A percentile compares a stretch with the other conserved stretches of the same genome.
phyloP scores from a whole-genome alignment of 192 early-diverging fungal species.

The Geranomyces michiganensis region DNA sequence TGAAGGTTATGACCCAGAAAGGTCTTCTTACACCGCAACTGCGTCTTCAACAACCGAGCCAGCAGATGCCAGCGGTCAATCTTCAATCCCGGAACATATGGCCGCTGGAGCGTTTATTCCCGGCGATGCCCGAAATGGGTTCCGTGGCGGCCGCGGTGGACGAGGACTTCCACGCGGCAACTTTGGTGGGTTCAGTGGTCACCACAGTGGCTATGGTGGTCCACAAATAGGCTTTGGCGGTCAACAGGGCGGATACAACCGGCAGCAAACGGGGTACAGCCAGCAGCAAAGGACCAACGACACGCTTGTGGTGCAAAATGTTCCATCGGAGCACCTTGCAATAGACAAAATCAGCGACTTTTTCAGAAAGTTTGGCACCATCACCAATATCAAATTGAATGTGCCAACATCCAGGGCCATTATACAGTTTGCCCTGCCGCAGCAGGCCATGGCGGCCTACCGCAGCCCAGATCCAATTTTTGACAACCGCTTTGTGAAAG shows the following conservation, averaged over 20 bases:
- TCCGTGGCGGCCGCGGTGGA: not conserved
- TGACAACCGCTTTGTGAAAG: slow-evolving; percentile 83
- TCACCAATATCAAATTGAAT: slow-evolving; percentile 74
- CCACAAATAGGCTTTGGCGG: not conserved
- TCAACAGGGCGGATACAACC: not conserved
- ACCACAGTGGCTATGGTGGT: slow-evolving; percentile 1
- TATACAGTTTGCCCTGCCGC: slow-evolving; percentile 61
- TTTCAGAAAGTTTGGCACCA: slow-evolving; percentile 76
- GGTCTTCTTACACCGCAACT: slow-evolving; percentile 37
- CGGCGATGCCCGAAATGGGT: slow-evolving; percentile 13
- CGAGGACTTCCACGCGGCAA: slow-evolving; percentile 33
- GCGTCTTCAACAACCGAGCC: not conserved
- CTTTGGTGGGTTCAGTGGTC: slow-evolving; percentile 38
- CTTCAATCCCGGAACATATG: not conserved
- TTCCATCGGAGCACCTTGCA: slow-evolving; percentile 67
- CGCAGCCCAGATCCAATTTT: slow-evolving; percentile 78
- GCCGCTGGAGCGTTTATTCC: not conserved
- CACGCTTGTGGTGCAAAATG: slow-evolving; percentile 75
- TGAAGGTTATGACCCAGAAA: slow-evolving; percentile 61
- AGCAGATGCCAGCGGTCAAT: no score
- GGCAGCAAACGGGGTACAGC: not conserved
- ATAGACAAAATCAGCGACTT: slow-evolving; percentile 76
- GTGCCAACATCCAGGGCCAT: slow-evolving; percentile 56
- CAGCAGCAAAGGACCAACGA: slow-evolving; percentile 36
- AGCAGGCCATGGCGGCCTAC: slow-evolving; percentile 73